Evolutionary conservation across 176 grass and related monocot species (phyloP), one percentile per base, ranked within the genome.

Genomic region (Oryza longistaminata): DNA sequence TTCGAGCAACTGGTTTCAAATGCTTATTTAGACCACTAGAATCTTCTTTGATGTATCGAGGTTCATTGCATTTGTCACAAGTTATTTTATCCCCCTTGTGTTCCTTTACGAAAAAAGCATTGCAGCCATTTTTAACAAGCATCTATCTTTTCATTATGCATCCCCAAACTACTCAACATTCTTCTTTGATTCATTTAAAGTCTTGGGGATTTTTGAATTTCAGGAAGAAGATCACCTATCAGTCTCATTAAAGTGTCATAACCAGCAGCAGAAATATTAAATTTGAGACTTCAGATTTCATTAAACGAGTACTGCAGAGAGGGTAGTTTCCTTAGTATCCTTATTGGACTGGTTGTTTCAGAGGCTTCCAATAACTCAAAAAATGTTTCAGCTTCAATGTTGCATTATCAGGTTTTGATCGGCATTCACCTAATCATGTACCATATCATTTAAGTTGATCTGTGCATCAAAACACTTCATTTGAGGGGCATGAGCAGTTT

Each of bases 81-180:
- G 39, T 9, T 25, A 72, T 72, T 4, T 66, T 66, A 29, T 66
- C 64, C 25, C n/a, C n/a, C n/a, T 66, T 31, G 25, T 66, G 64
- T 19, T 46, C 39, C 17, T 44, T 44, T n/a, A 46, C 8, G 70
- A 13, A 72, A 72, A n/a, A 72, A n/a, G 12, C 70, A 72, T 72
- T n/a, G 40, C 70, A 72, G 24, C 70, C 7, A 45, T 72, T 72
- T 6, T 45, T n/a, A 76, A 33, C 50, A 76, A 22, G 17, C 74
- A 76, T 76, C 74, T 37, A 76, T 76, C 74, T 76, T 76, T 37
- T 76, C 49, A 76, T 76, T 60, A 60, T 50, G 74, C 50, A 74
- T 76, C 5, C 74, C 74, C 17, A 76, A 40, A 58, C 71, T 73
- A 73, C 11, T 24, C n/a, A 73, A 6, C 71, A 73, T 15, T n/a